Conservation (phyloP, 495 filamentous ascomycete genomes). For the Saxophila tyrrhenica region DNA sequence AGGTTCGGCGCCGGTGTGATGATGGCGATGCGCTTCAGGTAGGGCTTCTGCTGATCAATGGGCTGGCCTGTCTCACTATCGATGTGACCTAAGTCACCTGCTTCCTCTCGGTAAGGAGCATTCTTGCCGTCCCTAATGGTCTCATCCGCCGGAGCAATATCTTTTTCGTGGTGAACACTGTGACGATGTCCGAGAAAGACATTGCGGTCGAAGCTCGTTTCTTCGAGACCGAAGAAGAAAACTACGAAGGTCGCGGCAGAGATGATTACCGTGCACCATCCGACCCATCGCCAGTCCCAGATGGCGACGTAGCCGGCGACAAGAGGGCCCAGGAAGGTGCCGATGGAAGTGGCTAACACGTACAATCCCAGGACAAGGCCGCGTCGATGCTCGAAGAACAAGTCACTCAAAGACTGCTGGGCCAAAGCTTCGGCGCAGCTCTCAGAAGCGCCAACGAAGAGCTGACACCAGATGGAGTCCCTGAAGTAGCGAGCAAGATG, state of each 20-base stretch:
- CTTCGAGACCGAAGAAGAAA: slow-evolving; percentile 13
- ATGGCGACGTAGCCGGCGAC: slow-evolving; percentile 24
- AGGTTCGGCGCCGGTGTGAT: slow-evolving; percentile 6
- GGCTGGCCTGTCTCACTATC: background rate
- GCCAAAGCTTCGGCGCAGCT: slow-evolving; percentile 6
- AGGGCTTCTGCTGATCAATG: background rate
- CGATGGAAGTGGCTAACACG: slow-evolving; percentile 11
- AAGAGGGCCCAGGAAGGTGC: slow-evolving; percentile 28
- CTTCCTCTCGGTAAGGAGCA: background rate
- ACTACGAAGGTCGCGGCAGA: slow-evolving; percentile 19
- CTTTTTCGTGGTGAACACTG: background rate
- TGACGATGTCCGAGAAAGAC: background rate
- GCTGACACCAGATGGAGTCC: slow-evolving; percentile 8
- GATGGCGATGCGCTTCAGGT: background rate
- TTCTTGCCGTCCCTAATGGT: background rate
- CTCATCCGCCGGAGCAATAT: background rate
- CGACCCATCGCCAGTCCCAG: slow-evolving; percentile 27
- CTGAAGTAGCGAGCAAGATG: too few relatives aligned
- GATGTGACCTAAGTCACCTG: background rate
- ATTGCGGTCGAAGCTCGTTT: slow-evolving; percentile 3
- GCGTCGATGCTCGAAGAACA: slow-evolving; percentile 11
- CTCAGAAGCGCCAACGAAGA: slow-evolving; percentile 10
- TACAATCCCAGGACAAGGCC: slow-evolving; percentile 4
- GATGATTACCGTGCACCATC: slow-evolving; percentile 28
- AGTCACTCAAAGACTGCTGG: slow-evolving; percentile 5